Evolutionary conservation across 2,329 filamentous ascomycete genomes (phyloP), one percentile per base, ranked within the genome.

Genomic region (Alternaria rosae): DNA sequence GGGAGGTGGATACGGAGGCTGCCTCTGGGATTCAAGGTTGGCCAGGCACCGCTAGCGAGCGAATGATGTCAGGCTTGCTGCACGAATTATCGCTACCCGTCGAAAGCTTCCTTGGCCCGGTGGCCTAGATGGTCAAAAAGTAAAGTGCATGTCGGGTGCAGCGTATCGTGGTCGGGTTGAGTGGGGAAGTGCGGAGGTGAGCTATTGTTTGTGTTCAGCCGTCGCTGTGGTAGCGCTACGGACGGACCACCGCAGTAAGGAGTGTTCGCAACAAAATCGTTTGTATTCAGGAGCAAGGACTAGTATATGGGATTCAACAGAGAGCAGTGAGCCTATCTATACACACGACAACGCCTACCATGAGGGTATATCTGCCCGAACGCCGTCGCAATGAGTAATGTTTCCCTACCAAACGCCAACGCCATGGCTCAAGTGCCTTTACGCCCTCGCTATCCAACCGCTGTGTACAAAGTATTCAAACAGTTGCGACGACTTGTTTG

Each of bases 401-500:
- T 20, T 11, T 38, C 47, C 20, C 30, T 51, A 25, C 30, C 47
- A 23, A 51, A 51, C 47, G 30, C 47, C 47, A 44, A 44, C 23
- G 56, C 43, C 23, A 66, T 59, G 41, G 57, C 55, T 62, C 26
- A 57, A 6, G 25, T 44, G n/a, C 44, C 43, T 68, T 68, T 48
- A 96, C 25, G 90, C 91, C 83, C 96, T 95, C 30, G 89, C 91
- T 63, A 98, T 90, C 93, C 94, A 98, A 3, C 94, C 95, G 58
- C 89, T 90, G 76, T 93, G 92, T 65, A 97, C 92, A 82, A 97
- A 94, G 77, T 97, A 98, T 78, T 98, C 95, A 80, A 94, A 97
- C 60, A 98, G 88, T 68, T 92, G 87, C 17, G 91, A 90, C 0
- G 92, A 91, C 79, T 97, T 98, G 66, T 91, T 91, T 10, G 89